Conservation (phyloP, 495 filamentous ascomycete genomes). For the Apodospora peruviana region DNA sequence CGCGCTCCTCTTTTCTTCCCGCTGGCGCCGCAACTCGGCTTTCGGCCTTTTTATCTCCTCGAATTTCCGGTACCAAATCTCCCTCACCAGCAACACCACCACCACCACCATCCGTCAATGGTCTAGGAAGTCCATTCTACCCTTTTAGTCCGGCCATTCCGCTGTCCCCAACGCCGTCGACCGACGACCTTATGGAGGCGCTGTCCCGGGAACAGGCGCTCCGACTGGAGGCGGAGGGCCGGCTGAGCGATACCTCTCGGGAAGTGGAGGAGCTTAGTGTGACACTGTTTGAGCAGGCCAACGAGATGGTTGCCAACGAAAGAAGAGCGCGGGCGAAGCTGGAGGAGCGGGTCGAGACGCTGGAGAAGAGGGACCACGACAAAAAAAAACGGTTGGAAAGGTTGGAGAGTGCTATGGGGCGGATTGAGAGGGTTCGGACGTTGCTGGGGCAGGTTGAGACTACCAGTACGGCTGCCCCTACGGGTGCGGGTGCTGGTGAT, state of each 20-base stretch:
- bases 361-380: constrained; percentile 66
- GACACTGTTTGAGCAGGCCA: constrained; percentile 85
- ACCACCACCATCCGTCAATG: not conserved
- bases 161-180: constrained; percentile 8
- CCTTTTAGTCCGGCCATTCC: not conserved
- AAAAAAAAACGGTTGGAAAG: constrained; percentile 65
- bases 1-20: constrained; percentile 36
- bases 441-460: constrained; percentile 39
- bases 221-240: constrained; percentile 68
- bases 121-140: not conserved
- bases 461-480: not conserved
- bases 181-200: constrained; percentile 60
- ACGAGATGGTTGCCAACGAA: constrained; percentile 95
- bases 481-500: too few relatives aligned
- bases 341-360: constrained; percentile 64
- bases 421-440: constrained; percentile 66
- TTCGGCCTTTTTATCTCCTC: constrained; percentile 59
- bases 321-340: constrained; percentile 71
- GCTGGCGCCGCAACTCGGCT: constrained; percentile 47
- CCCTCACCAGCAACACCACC: not conserved
- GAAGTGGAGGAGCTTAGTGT: constrained; percentile 90
- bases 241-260: constrained; percentile 60
- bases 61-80: constrained; percentile 31
- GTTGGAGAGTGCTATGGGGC: constrained; percentile 71
- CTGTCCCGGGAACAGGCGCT: constrained; percentile 65